Evolutionary conservation across 345 rosid species (phyloP), one percentile per base, ranked within the genome.

Genomic region (Linum trigynum): DNA sequence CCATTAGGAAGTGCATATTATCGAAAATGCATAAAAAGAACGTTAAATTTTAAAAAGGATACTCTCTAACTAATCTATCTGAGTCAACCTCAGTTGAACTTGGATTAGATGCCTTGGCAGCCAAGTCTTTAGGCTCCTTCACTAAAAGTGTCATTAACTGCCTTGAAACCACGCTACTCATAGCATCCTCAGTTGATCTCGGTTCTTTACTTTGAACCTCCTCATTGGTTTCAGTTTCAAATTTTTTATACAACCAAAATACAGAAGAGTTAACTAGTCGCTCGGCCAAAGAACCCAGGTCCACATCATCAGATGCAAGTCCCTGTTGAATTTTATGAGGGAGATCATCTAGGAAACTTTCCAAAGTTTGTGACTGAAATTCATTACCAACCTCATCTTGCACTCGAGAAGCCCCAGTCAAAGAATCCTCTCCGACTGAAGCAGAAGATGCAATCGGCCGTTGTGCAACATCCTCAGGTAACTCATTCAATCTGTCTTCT

Each of bases 241-340:
- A 61, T 69, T 83, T 90, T 73, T 81, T 84, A 72, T 73, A 75
- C 59, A 83, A 77, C 84, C 90, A 84, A 61, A 64, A 79, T 55
- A 83, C 76, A 65, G 83, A 80, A 11, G 89, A 79, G 57, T 71
- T 81, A 68, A 90, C 97, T 64, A 94, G 86, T 59, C 95, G 75
- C 76, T 81, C 88, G 3, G 97, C 99, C 67, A 94, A 77, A 56
- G 92, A 75, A 57, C 82, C 83, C 78, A 90, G 68, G 67, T 88
- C 92, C 66, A 87, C 83, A 72, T 80, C 90, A 71, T 87, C 89
- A 65, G 83, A 81, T 74, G 82, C 90, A 55, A 90, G 77, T 66
- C 95, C 99, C 75, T 81, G 85, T 65, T 81, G 71, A 65, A 87
- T 83, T 80, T 83, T 90, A 45, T 72, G 67, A 5, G 89, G 80